Conservation (phyloP, 2,329 filamentous ascomycete species). For the Hymenoscyphus albidus region DNA sequence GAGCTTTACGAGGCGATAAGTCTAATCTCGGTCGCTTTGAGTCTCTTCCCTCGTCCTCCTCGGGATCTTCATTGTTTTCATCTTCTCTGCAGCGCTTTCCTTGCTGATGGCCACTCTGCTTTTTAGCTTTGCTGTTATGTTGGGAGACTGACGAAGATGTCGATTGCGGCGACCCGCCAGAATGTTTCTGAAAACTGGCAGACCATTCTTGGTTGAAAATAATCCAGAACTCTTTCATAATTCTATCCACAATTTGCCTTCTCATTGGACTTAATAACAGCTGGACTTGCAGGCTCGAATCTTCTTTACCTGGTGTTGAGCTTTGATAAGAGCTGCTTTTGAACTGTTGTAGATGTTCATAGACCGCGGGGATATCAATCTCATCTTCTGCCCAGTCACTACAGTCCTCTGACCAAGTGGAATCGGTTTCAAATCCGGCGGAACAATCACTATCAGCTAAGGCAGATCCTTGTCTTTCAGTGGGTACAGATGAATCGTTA, state of each 20-base stretch:
- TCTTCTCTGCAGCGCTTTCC: background rate
- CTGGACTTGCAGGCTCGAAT: background rate
- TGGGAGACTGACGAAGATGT: constrained; percentile 1
- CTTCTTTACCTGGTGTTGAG: background rate
- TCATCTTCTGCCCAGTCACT: background rate
- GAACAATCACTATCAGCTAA: background rate
- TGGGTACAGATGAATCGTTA: background rate
- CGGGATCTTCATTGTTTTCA: background rate
- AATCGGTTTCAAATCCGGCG: constrained; percentile 4
- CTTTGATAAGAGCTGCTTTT: background rate
- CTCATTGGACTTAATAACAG: background rate
- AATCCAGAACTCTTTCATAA: constrained; percentile 14
- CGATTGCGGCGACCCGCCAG: constrained; percentile 2
- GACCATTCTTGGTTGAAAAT: constrained; percentile 29
- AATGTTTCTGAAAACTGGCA: constrained; percentile 28
- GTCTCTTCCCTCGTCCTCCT: background rate
- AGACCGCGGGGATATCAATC: background rate
- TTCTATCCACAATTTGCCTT: constrained; percentile 3
- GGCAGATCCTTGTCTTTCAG: background rate
- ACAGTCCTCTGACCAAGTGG: background rate
- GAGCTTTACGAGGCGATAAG: background rate
- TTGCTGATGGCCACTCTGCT: background rate
- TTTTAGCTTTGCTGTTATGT: background rate
- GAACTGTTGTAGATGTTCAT: background rate
- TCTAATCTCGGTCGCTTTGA: background rate